A percentile compares a stretch with the other conserved stretches of the same genome.
Evolutionary conservation across 2,329 filamentous ascomycete species (phyloP).

Genomic region (Lasiodiplodia hormozganensis): DNA sequence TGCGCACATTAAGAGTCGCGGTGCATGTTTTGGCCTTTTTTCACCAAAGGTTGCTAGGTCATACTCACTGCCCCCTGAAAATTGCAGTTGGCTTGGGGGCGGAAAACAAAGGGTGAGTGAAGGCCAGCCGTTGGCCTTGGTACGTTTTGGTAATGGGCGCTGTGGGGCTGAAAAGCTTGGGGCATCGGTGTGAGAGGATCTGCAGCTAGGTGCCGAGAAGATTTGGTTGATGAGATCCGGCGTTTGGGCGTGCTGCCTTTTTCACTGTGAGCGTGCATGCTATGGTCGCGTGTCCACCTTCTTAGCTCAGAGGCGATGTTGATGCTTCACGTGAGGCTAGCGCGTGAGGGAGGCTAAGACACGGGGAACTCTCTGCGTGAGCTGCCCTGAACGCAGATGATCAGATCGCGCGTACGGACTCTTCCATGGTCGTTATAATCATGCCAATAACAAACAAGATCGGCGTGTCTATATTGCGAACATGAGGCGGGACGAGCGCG

Average conservation of each 20-base stretch:
- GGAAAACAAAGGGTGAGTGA: not conserved
- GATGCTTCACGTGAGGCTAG: conserved; percentile 9
- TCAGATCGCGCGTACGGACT: not conserved
- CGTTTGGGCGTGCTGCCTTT: not conserved
- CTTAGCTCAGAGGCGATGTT: not conserved
- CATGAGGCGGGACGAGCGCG: not conserved
- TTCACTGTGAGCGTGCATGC: not conserved
- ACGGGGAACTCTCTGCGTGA: not conserved
- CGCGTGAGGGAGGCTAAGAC: not conserved
- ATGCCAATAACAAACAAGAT: not conserved
- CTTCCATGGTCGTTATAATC: not conserved
- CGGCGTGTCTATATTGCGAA: not conserved
- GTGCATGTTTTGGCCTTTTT: not conserved
- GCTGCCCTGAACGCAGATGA: not conserved
- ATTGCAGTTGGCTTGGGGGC: not conserved
- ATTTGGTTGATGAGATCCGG: not conserved
- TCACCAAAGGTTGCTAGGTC: not conserved
- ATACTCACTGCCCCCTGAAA: not conserved
- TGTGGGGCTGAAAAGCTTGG: not conserved
- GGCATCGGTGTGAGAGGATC: not conserved
- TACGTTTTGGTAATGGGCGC: conserved; percentile 8
- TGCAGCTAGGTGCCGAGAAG: not conserved
- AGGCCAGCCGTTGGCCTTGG: not conserved
- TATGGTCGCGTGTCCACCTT: not conserved
- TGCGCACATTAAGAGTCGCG: not conserved